Evolutionary conservation across 2,329 filamentous ascomycete species (phyloP), one percentile per base, ranked within the genome.

Genomic region (Diplocarpon rosae): DNA sequence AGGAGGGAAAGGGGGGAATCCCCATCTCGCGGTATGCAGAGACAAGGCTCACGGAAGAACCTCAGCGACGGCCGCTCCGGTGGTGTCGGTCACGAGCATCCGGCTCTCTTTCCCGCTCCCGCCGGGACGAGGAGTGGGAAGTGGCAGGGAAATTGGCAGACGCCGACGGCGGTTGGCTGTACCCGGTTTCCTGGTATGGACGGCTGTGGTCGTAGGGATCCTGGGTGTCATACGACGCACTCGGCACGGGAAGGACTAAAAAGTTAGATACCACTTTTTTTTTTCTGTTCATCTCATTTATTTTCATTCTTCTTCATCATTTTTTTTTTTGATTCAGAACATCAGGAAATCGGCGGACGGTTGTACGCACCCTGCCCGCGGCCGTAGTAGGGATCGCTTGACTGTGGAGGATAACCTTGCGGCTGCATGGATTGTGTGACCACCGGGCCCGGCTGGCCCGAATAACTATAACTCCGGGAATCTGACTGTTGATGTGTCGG

Each of bases 351-450:
- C 47, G 46, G 51, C 40, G 45, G 48, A 47, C 60, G 45, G 54
- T 48, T 51, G 65, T 73, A 79, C 71, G 70, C 70, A 75, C 76
- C 74, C 40, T 42, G 40, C 40, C 40, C 40, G 69, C 75, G 75
- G 66, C 73, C 73, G 54, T 72, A 75, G 52, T 71, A 70, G 37
- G 73, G 65, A 60, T 77, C 74, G 59, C 66, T 60, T 48, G 71
- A 66, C 56, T 72, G 71, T 17, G 53, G 44, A 5, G 52, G 24
- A 53, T 56, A 57, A 16, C 20, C 29, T 42, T 48, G 46, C 53
- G 66, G 64, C 53, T 66, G 64, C 36, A 65, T 58, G 42, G 61
- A 55, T 49, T 66, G 66, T 30, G 64, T 58, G 48, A 56, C 56
- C 40, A 58, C 52, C 54, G 58, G 37, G 33, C 40, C 42, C 39